Base-by-base conservation (phyloP, 2,329 filamentous ascomycete species). In the Claviceps sp. region DNA sequence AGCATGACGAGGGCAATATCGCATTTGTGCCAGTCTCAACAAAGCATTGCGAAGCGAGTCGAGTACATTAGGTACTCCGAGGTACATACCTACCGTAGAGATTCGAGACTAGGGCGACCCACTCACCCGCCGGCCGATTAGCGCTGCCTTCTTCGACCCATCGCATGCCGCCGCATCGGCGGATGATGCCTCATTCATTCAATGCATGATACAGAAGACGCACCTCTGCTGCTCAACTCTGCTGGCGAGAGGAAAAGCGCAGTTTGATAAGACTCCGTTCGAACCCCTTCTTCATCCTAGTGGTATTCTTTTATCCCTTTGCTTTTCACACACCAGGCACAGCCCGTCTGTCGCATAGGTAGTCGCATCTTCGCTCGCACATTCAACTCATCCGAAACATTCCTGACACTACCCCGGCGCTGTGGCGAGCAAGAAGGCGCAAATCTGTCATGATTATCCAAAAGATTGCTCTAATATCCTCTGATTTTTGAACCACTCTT, bases 181-280 rank as follows among this genome's bases (percentile, higher is more conserved):
- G 30, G 10, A 34, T 34, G 30, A 34, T 34, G 30, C 19, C 19
- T 14, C 42, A 19, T 24, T 43, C 19, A 43, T 43, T 22, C 42
- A 14, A 43, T 24, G 42, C 19, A 24, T 5, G 19, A 24, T 43
- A 11, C 30, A 34, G 30, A 11, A 34, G 30, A 34, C 3, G 30
- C 30, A 34, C 40, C n/a, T 17, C 40, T 42, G 7, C 40, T 17
- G 7, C 11, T 42, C 38, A 16, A 14, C 42, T 54, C 52, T 52
- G 52, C 52, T 54, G 52, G 52, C 16, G 45, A 44, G 49, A 49
- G 52, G 46, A 19, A 47, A n/a, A n/a, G 30, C 6, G 8, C 5
- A 17, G 13, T 5, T 16, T 8, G 19, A n/a, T 37, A 37, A n/a
- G 16, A 19, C 30, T 42, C 26, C 24, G 16, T 50, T 19, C 26